A percentile compares a stretch with the other conserved stretches of the same genome.
Evolutionary conservation across 345 rosid genomes (phyloP).

Genomic region (Cochlearia excelsa): DNA sequence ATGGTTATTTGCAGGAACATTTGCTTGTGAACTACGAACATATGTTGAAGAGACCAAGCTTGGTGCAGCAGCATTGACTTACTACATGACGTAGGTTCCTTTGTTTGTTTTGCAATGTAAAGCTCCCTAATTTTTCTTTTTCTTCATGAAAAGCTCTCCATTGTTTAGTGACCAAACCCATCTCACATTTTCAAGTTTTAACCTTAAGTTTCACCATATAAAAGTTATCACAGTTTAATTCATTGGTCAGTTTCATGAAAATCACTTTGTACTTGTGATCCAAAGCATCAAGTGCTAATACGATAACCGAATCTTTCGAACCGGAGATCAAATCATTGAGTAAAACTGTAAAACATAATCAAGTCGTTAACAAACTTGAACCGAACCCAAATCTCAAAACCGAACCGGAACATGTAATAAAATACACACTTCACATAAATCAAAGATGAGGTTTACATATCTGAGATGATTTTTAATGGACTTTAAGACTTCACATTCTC

Average conservation of each 20-base stretch:
- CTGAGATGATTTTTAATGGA: not conserved
- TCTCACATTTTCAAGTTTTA: slow-evolving; percentile 28
- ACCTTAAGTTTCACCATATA: not conserved
- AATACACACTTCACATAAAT: not conserved
- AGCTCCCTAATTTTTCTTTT: slow-evolving; percentile 30
- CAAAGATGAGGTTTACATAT: not conserved
- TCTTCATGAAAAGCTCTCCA: slow-evolving; percentile 22
- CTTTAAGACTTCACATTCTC: slow-evolving; percentile 35
- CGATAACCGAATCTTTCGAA: not conserved
- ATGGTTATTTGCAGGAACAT: slow-evolving; percentile 61
- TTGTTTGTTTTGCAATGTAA: slow-evolving; percentile 51
- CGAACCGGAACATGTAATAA: slow-evolving; percentile 53
- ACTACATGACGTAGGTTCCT: slow-evolving; percentile 33
- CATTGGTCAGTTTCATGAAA: too few species aligned
- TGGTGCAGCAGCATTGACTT: slow-evolving; percentile 61
- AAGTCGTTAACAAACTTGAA: slow-evolving; percentile 16
- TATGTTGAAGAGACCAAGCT: slow-evolving; percentile 83
- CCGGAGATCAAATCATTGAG: not conserved
- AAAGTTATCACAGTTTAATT: slow-evolving; percentile 15
- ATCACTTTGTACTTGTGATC: too few species aligned
- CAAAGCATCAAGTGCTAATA: too few species aligned
- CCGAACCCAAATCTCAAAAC: slow-evolving; percentile 38
- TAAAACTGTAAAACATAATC: too few species aligned
- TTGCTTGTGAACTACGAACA: slow-evolving; percentile 66
- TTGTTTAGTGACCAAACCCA: slow-evolving; percentile 26